Base-by-base conservation (phyloP, 1,284 basidiomycete species). In the Rhodotorula sp. region DNA sequence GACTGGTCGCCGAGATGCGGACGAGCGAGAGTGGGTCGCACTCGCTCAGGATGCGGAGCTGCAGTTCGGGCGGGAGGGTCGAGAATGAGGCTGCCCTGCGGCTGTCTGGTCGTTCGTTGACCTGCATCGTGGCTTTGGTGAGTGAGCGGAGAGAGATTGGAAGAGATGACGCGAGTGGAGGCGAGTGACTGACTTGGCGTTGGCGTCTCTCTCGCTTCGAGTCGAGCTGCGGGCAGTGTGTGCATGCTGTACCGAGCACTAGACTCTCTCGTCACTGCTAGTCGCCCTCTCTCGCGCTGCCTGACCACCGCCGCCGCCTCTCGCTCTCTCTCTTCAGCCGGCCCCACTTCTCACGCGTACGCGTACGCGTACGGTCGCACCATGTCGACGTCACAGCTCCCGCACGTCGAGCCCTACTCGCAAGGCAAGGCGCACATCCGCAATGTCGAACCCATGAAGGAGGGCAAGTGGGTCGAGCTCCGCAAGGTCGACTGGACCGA, bases 61-160 rank as follows among this genome's bases (percentile, higher is more conserved):
- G 15, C 16, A 75, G 64, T 31, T 75, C 74, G n/a, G 74, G 71
- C 7, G 74, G 74, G 38, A 75, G 67, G 0, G 62, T n/a, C 2
- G 15, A 23, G 34, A 70, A 60, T 14, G 61, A 23, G 7, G 48
- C 52, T 1, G 5, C 1, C 31, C 23, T 26, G 48, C 31, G 26
- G 52, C 59, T 23, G 47, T 18, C 38, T 28, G 45, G 1, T 5
- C 14, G 19, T 43, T 31, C 43, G n/a, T 21, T 28, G 49, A 2
- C 12, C 14, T 61, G 45, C 38, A 47, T 34, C 18, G 57, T 16
- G n/a, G n/a, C 23, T 4, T 6, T 34, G 34, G 34, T 34, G 28
- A 14, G 19, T 5, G 28, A 49, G 48, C 2, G 21, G 43, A 18
- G 60, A 31, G 26, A 28, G 54, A 26, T 28, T 28, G 26, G 5